Evolutionary conservation across 441 rosid genomes (phyloP).

Genomic region (Kokia cookei): DNA sequence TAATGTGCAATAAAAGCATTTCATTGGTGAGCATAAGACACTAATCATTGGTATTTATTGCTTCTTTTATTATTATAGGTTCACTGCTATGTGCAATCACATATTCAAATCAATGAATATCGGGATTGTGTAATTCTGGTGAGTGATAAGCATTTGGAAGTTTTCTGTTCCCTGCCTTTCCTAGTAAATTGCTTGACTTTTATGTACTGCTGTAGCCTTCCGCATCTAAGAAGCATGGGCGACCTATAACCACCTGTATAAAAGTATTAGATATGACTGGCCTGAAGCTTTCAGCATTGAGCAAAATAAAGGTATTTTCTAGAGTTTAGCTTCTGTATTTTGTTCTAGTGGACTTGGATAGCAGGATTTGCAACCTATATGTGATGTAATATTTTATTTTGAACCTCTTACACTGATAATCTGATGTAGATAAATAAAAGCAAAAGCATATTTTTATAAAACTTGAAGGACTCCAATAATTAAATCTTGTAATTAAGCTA

Average conservation of each 20-base stretch:
- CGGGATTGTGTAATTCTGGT: slow-evolving; percentile 85
- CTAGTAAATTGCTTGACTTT: slow-evolving; percentile 10
- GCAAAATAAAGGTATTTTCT: slow-evolving; percentile 69
- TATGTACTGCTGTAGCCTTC: slow-evolving; percentile 52
- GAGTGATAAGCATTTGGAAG: slow-evolving; percentile 22
- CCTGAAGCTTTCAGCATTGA: slow-evolving; percentile 73
- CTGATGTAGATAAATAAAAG: neutral
- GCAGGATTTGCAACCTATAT: neutral
- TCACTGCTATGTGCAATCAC: slow-evolving; percentile 85
- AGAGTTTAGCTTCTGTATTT: neutral
- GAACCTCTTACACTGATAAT: neutral
- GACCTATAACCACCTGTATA: slow-evolving; percentile 76
- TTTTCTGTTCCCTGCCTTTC: neutral
- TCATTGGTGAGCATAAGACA: neutral
- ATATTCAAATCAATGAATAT: slow-evolving; percentile 93
- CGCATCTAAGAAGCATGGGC: slow-evolving; percentile 63
- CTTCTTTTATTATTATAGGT: slow-evolving; percentile 39
- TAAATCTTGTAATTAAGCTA: neutral
- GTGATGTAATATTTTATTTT: neutral
- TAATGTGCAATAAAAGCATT: neutral
- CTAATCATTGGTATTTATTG: neutral
- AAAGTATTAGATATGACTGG: slow-evolving; percentile 96
- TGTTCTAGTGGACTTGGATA: neutral
- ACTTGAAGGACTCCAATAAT: neutral
- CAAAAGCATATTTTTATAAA: neutral